These are phyloP conservation scores for Aurinia saxatilis DNA, from an alignment of 345 rosid genomes.

Conservation along the genomic window DNA sequence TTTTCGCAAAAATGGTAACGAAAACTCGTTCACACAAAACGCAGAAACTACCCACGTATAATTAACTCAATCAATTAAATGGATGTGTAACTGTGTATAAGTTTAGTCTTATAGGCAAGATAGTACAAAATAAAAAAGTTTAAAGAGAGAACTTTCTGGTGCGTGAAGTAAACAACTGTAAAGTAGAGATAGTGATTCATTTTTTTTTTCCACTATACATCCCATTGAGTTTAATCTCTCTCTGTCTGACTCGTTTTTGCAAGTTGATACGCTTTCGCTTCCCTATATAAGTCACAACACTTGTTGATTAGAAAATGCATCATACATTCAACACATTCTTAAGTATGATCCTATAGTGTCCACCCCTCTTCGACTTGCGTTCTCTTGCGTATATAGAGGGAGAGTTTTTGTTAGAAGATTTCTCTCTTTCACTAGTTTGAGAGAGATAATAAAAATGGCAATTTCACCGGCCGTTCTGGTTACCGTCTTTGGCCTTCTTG, in stretches of 20 bases:
- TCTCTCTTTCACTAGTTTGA: background rate
- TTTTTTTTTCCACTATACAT: slow-evolving; percentile 21
- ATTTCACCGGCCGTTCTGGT: slow-evolving; percentile 29
- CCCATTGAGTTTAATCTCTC: slow-evolving; percentile 24
- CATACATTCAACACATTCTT: slow-evolving; percentile 19
- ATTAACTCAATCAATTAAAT: background rate
- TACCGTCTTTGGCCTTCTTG: slow-evolving; percentile 65
- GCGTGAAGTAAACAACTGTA: slow-evolving; percentile 35
- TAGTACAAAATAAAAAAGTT: slow-evolving; percentile 9
- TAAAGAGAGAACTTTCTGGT: slow-evolving; percentile 2
- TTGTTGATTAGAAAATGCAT: slow-evolving; percentile 6
- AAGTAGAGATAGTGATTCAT: slow-evolving; percentile 27
- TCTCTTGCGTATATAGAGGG: slow-evolving; percentile 13
- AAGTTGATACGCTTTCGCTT: slow-evolving; percentile 17
- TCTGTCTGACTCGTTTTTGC: slow-evolving; percentile 21
- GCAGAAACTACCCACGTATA: background rate
- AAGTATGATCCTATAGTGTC: slow-evolving; percentile 17
- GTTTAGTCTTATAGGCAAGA: slow-evolving; percentile 28
- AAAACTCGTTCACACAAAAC: background rate
- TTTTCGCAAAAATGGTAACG: background rate
- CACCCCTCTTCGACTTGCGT: background rate
- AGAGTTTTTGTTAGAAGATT: background rate
- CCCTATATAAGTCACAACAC: slow-evolving; percentile 31
- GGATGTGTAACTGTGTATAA: background rate
- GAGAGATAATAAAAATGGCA: slow-evolving; percentile 29